Base-by-base conservation (phyloP, 2,329 filamentous ascomycete species). In the Annulohypoxylon truncatum region DNA sequence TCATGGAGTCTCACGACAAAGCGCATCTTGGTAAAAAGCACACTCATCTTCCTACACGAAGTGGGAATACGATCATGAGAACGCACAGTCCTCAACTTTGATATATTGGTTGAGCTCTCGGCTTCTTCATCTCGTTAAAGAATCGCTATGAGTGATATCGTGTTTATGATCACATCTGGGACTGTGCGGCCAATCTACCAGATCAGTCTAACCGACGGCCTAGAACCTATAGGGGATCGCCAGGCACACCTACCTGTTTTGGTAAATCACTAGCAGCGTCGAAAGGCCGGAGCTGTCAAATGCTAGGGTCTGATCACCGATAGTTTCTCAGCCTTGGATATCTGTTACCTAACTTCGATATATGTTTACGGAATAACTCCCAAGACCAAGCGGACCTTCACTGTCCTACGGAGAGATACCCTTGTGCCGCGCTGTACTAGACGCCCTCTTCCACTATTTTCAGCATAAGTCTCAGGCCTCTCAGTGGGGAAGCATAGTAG, bases 121-220 rank as follows among this genome's bases (percentile, higher is more conserved):
- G 52, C 15, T 61, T 67, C 42, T 53, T 70, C 64, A 68, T 70
- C 56, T 70, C 67, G 58, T 66, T 67, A 63, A 68, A 54, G 47
- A 57, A 59, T 44, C 35, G 28, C 26, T 58, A 59, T 29, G 44
- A 56, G 18, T 20, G 15, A 38, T 48, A 58, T 52, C 28, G 52
- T 46, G 44, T 50, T 9, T 33, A 42, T 64, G 64, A 64, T 55
- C 52, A 53, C 52, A 58, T 61, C 24, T 22, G 12, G 51, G 55
- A 48, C 64, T 63, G 61, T 68, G 65, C 61, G 50, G 26, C 22
- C 46, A 44, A 59, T 52, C 59, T 57, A 61, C 56, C 22, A 61
- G 64, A 64, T 69, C 46, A 65, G n/a, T 38, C 64, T 61, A 62
- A 67, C 35, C 61, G 58, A 65, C 33, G 47, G 55, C 52, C 61